These are phyloP conservation scores for Globisporangium parvum DNA, from an alignment of 352 stramenopile genomes.

Conservation along the genomic window DNA sequence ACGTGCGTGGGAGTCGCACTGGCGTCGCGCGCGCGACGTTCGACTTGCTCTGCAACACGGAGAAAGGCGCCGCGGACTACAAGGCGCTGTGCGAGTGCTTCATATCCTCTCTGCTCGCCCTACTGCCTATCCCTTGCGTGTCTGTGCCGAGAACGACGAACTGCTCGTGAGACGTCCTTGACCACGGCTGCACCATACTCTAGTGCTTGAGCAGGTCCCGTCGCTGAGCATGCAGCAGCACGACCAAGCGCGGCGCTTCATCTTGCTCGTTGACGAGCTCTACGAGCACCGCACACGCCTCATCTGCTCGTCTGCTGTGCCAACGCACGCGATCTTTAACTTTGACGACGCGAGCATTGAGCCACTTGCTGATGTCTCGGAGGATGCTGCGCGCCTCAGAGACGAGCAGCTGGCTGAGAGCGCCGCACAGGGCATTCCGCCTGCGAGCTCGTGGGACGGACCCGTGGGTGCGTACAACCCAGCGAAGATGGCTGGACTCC, in stretches of 20 bases:
- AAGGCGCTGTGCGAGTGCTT: conserved; percentile 91
- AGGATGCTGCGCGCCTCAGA: conserved; percentile 33
- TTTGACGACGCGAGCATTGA: conserved; percentile 48
- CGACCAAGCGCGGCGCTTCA: conserved; percentile 93
- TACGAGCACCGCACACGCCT: conserved; percentile 88
- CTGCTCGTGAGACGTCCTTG: no score
- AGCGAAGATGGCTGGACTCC: conserved; percentile 45
- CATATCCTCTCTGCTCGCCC: conserved; percentile 8
- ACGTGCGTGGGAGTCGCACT: conserved; percentile 32
- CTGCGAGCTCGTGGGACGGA: conserved; percentile 62
- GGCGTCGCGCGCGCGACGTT: conserved; percentile 85
- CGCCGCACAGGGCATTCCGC: conserved; percentile 39
- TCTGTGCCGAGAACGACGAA: no score
- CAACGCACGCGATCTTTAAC: conserved; percentile 50
- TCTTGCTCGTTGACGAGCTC: conserved; percentile 96
- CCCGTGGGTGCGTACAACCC: conserved; percentile 51
- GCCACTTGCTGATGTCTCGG: conserved; percentile 11
- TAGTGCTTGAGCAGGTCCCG: conserved; percentile 90
- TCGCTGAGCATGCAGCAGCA: conserved; percentile 80
- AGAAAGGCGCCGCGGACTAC: conserved; percentile 95
- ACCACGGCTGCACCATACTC: conserved; percentile 30
- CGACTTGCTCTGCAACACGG: conserved; percentile 90
- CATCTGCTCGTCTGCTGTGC: conserved; percentile 43
- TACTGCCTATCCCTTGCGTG: background rate
- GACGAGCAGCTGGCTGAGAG: conserved; percentile 21